Conservation (phyloP, 2,329 filamentous ascomycete species). For the Pseudopyrenochaeta lycopersici region DNA sequence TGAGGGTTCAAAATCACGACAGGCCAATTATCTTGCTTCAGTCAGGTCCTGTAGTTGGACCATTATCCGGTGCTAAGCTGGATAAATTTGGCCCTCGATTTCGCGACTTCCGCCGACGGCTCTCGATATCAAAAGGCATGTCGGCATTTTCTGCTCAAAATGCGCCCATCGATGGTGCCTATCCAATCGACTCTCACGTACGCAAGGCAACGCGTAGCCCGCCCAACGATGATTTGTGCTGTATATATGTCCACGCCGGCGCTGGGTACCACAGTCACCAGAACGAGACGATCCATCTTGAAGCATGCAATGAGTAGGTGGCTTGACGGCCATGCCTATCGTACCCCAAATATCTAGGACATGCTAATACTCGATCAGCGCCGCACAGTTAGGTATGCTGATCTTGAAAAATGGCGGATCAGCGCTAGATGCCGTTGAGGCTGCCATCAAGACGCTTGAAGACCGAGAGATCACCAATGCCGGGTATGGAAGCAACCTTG, state of each 20-base stretch:
- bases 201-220: slow-evolving; percentile 53
- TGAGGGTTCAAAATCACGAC: background rate
- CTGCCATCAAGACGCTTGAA: slow-evolving; percentile 86
- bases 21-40: background rate
- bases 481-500: slow-evolving; percentile 93
- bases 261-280: slow-evolving; percentile 90
- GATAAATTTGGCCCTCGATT: slow-evolving; percentile 33
- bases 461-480: slow-evolving; percentile 97
- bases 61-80: slow-evolving; percentile 17
- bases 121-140: slow-evolving; percentile 37
- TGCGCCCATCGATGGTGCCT: slow-evolving; percentile 33
- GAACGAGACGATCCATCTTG: slow-evolving; percentile 85
- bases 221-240: slow-evolving; percentile 64
- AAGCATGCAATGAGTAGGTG: slow-evolving; percentile 86
- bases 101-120: slow-evolving; percentile 34
- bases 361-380: slow-evolving; percentile 60
- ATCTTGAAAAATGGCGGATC: slow-evolving; percentile 80
- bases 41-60: background rate
- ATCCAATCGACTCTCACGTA: slow-evolving; percentile 25
- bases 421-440: slow-evolving; percentile 88
- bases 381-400: slow-evolving; percentile 83
- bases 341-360: too few relatives aligned
- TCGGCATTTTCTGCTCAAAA: slow-evolving; percentile 27
- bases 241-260: slow-evolving; percentile 94
- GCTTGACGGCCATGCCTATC: background rate